A percentile compares a stretch with the other conserved stretches of the same genome.
These are phyloP conservation scores for Colletotrichum echinochloae DNA, from an alignment of 2,329 filamentous ascomycete species.

Conservation along the genomic window DNA sequence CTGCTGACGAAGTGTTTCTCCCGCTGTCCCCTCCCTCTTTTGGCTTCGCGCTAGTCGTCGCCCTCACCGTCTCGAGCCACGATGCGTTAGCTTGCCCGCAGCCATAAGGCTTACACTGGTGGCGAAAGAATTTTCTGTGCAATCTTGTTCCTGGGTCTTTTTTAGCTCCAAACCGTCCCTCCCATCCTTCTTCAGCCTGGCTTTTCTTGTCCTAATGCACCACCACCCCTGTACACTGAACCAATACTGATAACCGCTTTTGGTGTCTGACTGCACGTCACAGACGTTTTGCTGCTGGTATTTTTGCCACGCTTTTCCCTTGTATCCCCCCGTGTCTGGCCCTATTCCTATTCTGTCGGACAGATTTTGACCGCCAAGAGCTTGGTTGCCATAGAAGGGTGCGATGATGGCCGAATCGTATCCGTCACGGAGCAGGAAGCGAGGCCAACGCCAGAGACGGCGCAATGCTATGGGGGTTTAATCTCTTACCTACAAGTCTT, in stretches of 20 bases:
- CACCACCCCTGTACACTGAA: neutral
- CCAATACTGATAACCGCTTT: neutral
- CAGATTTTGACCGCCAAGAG: neutral
- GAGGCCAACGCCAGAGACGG: neutral
- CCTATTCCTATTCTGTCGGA: slow-evolving; percentile 1
- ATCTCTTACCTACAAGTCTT: neutral
- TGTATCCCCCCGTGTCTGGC: neutral
- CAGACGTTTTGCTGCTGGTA: neutral
- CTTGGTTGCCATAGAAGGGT: neutral
- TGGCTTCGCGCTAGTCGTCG: neutral
- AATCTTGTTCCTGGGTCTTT: neutral
- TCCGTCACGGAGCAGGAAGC: neutral
- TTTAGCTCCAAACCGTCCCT: neutral
- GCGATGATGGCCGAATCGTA: neutral
- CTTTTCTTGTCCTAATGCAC: neutral
- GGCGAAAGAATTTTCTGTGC: neutral
- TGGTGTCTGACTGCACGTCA: neutral
- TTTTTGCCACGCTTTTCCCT: neutral
- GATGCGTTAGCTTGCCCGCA: neutral
- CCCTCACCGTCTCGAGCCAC: neutral
- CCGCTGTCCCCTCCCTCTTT: neutral
- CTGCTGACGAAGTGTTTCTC: too few relatives aligned
- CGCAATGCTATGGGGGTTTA: neutral
- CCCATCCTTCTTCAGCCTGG: neutral
- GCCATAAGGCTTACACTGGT: neutral